These are phyloP conservation scores for Pontederia crassipes DNA, from an alignment of 176 grass and related monocot species.

Conservation along the genomic window DNA sequence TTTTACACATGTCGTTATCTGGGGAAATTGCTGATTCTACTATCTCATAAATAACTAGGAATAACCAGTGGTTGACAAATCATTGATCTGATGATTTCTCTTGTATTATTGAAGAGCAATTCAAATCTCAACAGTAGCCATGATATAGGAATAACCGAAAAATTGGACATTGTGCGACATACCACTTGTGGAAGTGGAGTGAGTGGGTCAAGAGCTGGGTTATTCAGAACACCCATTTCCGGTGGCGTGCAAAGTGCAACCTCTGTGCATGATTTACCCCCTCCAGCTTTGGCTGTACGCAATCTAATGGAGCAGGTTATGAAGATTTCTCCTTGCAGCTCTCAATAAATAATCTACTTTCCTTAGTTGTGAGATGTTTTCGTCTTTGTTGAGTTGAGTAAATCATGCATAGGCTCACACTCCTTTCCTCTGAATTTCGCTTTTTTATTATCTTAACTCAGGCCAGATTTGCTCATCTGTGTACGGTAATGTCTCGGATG, in stretches of 20 bases:
- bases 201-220: slow-evolving; percentile 58
- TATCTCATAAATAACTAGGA: no score
- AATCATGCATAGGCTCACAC: neutral
- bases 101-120: neutral
- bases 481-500: slow-evolving; percentile 90
- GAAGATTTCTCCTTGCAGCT: neutral
- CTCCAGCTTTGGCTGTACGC: slow-evolving; percentile 75
- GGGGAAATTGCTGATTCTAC: no score
- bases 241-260: slow-evolving; percentile 96
- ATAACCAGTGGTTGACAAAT: no score
- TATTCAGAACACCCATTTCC: slow-evolving; percentile 94
- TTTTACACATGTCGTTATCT: no score
- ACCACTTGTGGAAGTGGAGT: slow-evolving; percentile 16
- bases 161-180: slow-evolving; percentile 8
- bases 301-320: slow-evolving; percentile 95
- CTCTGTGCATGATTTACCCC: slow-evolving; percentile 68
- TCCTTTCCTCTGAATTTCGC: neutral
- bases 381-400: neutral
- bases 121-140: slow-evolving; percentile 1
- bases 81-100: neutral
- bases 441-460: slow-evolving; percentile 5
- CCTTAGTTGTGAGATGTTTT: neutral
- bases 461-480: slow-evolving; percentile 83
- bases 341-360: neutral
- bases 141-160: slow-evolving; percentile 2